Evolutionary conservation across 768 basidiomycete species (phyloP).

Genomic region (Naematelia aurantialba): DNA sequence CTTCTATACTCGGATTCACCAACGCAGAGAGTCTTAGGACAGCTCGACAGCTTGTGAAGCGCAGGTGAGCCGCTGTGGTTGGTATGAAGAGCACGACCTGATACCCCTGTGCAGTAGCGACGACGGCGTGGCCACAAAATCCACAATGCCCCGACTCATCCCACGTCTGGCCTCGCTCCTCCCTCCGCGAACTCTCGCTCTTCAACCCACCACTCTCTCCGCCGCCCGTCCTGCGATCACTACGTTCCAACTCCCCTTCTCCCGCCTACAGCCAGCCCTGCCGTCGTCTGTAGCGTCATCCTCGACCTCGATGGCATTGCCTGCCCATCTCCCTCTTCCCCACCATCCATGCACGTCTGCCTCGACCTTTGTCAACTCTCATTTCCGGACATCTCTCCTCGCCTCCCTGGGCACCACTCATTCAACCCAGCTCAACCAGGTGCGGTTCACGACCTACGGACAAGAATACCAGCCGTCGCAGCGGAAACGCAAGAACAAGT

Average conservation of each 20-base stretch:
- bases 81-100: too few relatives aligned
- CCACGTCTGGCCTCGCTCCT: conserved; percentile 14
- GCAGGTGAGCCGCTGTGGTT: too few relatives aligned
- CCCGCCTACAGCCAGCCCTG: neutral
- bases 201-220: neutral
- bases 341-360: neutral
- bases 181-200: neutral
- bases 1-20: neutral
- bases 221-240: neutral
- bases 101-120: too few relatives aligned
- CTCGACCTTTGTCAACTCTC: neutral
- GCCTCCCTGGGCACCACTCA: conserved; percentile 2
- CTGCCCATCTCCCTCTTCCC: neutral
- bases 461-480: conserved; percentile 97
- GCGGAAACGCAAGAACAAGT: conserved; percentile 83
- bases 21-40: too few relatives aligned
- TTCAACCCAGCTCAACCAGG: conserved; percentile 47
- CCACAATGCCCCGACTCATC: conserved; percentile 10
- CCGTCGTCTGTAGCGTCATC: neutral
- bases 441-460: conserved; percentile 67
- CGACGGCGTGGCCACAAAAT: too few relatives aligned
- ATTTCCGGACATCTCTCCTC: conserved; percentile 1
- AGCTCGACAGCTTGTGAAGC: too few relatives aligned
- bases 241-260: conserved; percentile 4
- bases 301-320: neutral